Evolutionary conservation across 2,329 filamentous ascomycete species (phyloP).

Genomic region (Sclerotinia sclerotiorum): DNA sequence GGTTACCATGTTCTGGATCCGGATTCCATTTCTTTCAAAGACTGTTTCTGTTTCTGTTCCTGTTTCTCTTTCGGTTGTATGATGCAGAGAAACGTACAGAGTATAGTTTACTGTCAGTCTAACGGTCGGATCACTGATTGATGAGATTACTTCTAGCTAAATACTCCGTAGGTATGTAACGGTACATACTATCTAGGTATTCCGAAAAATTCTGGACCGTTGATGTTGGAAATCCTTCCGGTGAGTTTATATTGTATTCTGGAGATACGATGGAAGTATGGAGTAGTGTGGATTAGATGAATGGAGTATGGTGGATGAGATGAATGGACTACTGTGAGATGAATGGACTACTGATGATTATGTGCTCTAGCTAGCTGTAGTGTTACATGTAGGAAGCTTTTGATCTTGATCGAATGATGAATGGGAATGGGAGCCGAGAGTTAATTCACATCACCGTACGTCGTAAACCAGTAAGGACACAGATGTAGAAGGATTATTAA

Average conservation of each 20-base stretch:
- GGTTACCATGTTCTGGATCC: not conserved
- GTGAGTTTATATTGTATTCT: not conserved
- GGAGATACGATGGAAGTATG: not conserved
- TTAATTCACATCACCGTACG: not conserved
- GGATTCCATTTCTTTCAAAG: slow-evolving; percentile 1
- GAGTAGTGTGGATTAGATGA: not conserved
- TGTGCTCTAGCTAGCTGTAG: not conserved
- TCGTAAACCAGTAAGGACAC: not conserved
- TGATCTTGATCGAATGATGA: not conserved
- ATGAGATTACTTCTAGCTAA: not conserved
- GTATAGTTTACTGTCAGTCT: not conserved
- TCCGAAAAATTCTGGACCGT: slow-evolving; percentile 7
- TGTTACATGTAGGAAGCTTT: not conserved
- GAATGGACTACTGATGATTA: not conserved
- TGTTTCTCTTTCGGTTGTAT: not conserved
- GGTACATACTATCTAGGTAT: slow-evolving; percentile 12
- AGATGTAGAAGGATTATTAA: too few species aligned
- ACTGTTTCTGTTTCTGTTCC: not conserved
- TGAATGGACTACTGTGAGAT: too few species aligned
- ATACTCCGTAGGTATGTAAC: too few species aligned
- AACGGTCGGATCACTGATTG: not conserved
- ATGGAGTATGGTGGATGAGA: not conserved
- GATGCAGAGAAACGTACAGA: not conserved
- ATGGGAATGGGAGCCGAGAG: slow-evolving; percentile 3
- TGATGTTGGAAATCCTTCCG: not conserved